These are phyloP conservation scores for Phytophthora cactorum DNA, from an alignment of 352 stramenopile genomes.

Conservation along the genomic window DNA sequence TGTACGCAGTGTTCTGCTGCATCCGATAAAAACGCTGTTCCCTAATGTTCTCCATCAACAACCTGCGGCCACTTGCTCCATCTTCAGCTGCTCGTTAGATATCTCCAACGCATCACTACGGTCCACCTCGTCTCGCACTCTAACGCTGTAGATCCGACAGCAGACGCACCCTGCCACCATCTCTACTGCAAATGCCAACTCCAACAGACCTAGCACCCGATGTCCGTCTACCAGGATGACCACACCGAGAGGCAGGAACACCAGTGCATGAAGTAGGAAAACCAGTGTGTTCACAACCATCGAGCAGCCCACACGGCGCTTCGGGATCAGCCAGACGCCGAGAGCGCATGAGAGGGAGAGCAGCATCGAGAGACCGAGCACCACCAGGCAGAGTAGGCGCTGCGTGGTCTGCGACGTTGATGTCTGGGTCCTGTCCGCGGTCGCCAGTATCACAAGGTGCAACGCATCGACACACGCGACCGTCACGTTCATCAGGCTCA, in stretches of 20 bases:
- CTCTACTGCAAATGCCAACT: constrained; percentile 9
- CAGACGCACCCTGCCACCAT: constrained; percentile 11
- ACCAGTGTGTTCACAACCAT: constrained; percentile 17
- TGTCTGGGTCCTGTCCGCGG: neutral
- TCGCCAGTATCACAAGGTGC: constrained; percentile 10
- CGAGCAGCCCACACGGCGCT: constrained; percentile 15
- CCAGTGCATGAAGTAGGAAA: constrained; percentile 11
- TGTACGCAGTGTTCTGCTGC: no score
- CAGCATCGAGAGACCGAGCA: constrained; percentile 5
- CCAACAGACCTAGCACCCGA: constrained; percentile 11
- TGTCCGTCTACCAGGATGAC: neutral
- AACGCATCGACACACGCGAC: constrained; percentile 10
- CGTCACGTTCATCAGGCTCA: constrained; percentile 10
- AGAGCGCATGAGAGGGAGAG: constrained; percentile 13
- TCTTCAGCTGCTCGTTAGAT: constrained; percentile 15
- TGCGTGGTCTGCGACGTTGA: constrained; percentile 1
- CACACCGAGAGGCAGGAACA: neutral
- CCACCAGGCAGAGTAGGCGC: constrained; percentile 1
- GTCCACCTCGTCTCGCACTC: constrained; percentile 11
- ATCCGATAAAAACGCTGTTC: no score
- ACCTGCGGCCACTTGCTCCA: constrained; percentile 5
- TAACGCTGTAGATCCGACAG: constrained; percentile 20
- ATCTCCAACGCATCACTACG: constrained; percentile 18
- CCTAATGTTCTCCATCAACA: neutral
- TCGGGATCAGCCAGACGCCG: constrained; percentile 8